Evolutionary conservation across 176 grass and related monocot genomes (phyloP).

Genomic region (Guadua angustifolia): DNA sequence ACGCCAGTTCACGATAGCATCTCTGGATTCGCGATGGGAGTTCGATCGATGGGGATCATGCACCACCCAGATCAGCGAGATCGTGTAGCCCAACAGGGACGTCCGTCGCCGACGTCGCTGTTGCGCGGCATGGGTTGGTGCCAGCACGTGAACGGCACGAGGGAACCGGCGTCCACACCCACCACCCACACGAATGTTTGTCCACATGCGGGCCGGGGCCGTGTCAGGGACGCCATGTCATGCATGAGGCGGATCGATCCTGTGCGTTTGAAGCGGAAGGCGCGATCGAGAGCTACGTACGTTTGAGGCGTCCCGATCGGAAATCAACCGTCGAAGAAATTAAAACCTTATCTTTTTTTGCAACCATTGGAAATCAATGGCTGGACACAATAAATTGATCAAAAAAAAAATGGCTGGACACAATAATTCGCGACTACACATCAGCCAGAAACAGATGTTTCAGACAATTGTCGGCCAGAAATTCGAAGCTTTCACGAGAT

Average conservation of each 20-base stretch:
- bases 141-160: conserved; percentile 46
- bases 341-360: neutral
- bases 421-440: neutral
- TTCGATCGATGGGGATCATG: neutral
- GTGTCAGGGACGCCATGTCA: conserved; percentile 1
- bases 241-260: neutral
- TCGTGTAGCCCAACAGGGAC: conserved; percentile 21
- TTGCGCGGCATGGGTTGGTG: neutral
- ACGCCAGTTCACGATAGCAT: neutral
- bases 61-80: neutral
- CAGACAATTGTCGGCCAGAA: neutral
- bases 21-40: neutral
- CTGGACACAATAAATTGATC: no score
- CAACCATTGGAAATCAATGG: neutral
- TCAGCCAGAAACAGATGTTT: neutral
- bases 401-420: neutral
- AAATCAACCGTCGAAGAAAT: neutral
- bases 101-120: conserved; percentile 17
- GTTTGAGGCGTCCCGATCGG: neutral
- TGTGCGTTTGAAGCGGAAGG: neutral
- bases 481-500: neutral
- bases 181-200: conserved; percentile 58
- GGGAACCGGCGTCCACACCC: conserved; percentile 23
- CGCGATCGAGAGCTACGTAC: neutral
- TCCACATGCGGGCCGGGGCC: conserved; percentile 39